phyloP scores from a whole-genome alignment of 441 rosid genomes.

The Adansonia madagascariensis region DNA sequence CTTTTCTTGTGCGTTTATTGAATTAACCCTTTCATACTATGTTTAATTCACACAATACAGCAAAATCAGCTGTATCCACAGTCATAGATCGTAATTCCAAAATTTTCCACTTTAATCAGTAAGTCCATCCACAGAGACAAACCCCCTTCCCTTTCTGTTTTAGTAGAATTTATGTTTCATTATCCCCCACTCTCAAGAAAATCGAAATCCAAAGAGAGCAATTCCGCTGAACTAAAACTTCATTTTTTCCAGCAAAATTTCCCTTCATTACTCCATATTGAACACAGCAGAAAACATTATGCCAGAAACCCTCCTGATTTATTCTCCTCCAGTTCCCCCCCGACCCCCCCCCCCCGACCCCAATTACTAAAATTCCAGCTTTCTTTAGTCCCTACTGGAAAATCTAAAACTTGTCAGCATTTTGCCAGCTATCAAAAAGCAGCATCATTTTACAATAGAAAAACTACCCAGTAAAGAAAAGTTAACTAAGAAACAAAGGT shows the following conservation, averaged over 20 bases:
- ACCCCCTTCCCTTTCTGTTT: not conserved
- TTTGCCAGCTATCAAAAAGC: constrained; percentile 23
- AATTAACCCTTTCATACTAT: not conserved
- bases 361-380: not conserved
- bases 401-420: constrained; percentile 4
- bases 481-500: constrained; percentile 5
- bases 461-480: constrained; percentile 13
- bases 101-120: not conserved
- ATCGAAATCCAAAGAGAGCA: not conserved
- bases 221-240: not conserved
- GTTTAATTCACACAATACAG: not conserved
- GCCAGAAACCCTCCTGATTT: not conserved
- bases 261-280: not conserved
- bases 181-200: not conserved
- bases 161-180: not conserved
- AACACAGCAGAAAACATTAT: not conserved
- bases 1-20: not conserved
- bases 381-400: constrained; percentile 18
- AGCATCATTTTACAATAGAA: not conserved
- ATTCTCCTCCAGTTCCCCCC: not conserved
- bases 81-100: not conserved
- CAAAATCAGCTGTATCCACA: not conserved
- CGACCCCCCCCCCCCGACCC: not conserved
- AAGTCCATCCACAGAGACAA: constrained; percentile 5
- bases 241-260: not conserved